Conservation (phyloP, 164 flowering plant genomes). For the Sedum album region DNA sequence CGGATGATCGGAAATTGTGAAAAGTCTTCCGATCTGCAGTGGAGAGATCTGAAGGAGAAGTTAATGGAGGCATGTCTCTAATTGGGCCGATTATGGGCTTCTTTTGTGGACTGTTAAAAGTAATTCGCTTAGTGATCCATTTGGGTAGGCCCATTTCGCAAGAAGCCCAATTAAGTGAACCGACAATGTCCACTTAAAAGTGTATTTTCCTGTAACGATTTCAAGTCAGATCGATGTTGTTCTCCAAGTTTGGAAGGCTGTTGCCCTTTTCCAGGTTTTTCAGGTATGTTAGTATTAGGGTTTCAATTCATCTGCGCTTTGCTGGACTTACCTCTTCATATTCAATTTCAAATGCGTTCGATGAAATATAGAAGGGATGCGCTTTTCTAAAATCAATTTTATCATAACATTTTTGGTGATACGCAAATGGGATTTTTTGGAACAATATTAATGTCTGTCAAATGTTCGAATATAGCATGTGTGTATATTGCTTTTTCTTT, state of each 20-base stretch:
- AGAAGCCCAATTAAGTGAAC: too few species aligned
- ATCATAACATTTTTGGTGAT: too few species aligned
- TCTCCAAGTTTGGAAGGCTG: background rate
- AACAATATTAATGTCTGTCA: too few species aligned
- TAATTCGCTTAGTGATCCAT: background rate
- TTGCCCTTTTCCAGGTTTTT: background rate
- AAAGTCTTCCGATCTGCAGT: constrained; percentile 6
- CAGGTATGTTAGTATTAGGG: background rate
- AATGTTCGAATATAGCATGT: too few species aligned
- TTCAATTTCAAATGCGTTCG: background rate
- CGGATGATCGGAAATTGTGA: constrained; percentile 4
- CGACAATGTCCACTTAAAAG: too few species aligned
- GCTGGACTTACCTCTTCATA: background rate
- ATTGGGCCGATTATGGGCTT: background rate
- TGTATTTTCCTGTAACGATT: too few species aligned
- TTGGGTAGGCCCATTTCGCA: background rate
- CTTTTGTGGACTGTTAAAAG: background rate
- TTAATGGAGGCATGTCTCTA: background rate
- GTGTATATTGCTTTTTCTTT: too few species aligned
- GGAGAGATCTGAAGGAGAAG: constrained; percentile 3
- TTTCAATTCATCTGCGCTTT: background rate
- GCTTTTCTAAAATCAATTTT: too few species aligned
- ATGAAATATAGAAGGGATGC: background rate
- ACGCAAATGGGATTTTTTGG: too few species aligned
- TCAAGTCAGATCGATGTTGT: background rate